Evolutionary conservation across 179 eudicot genomes (phyloP), one percentile per base, ranked within the genome.

Genomic region (Beta lomatogona): DNA sequence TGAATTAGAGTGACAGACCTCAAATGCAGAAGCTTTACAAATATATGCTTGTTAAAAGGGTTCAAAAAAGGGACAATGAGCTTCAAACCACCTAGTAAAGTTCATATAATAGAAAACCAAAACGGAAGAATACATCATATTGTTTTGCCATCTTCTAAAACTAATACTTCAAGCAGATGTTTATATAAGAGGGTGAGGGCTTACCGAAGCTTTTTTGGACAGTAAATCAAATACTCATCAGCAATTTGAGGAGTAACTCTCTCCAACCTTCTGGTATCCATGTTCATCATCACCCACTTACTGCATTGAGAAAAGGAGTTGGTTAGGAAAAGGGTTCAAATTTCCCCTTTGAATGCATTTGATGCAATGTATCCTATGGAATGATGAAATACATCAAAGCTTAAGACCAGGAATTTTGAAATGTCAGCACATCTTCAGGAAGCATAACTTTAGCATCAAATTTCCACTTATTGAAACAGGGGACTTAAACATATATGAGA

Each of bases 221-320:
- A 96, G 81, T 58, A 90, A 18, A 90, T 79, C 31, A 86, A 68
- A 85, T 85, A 90, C 85, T 96, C 99, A 36, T 94, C 92, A 44
- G 93, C 92, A 77, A 96, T 93, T 76, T 94, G 92, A 87, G 90
- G 92, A 76, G 81, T 86, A 80, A 91, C 99, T 88, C 91, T 90
- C 87, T 96, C 94, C 64, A 96, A 90, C 57, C 92, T 89, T 83
- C 99, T 83, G 22, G 98, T 96, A 82, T 91, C 96, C 89, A 91
- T 86, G 86, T 95, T 95, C 99, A 96, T 96, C 99, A 96, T 96
- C 83, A 96, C 94, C 99, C 99, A 96, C 87, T 94, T 96, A 86
- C 99, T 96, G 91, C 87, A 88, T 79, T 54, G 54, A 83, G 73
- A 69, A 81, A 63, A n/a, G 58, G n/a, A 76, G 72, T 55, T 21